A percentile compares a stretch with the other conserved stretches of the same genome.
Conservation (phyloP, 352 stramenopile species). For the Globisporangium takayamanum region DNA sequence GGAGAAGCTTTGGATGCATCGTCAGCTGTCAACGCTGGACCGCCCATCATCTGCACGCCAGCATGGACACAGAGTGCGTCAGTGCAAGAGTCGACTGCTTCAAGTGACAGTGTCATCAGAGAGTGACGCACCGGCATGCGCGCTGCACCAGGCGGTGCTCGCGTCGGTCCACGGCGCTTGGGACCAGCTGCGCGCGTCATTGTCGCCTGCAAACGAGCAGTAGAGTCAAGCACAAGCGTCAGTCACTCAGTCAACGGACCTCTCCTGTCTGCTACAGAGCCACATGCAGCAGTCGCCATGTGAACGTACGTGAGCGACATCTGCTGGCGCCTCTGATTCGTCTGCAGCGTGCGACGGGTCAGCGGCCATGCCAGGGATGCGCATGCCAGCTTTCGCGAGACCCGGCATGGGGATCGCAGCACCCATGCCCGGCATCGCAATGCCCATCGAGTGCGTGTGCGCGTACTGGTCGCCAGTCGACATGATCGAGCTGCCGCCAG, state of each 20-base stretch:
- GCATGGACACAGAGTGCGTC: background rate
- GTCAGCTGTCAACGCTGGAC: constrained; percentile 4
- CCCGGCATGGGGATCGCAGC: constrained; percentile 80
- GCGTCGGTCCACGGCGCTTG: constrained; percentile 64
- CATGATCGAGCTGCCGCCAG: constrained; percentile 60
- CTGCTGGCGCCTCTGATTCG: constrained; percentile 22
- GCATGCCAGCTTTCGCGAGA: constrained; percentile 55
- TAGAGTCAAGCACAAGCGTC: background rate
- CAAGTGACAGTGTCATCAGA: background rate
- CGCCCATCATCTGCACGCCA: constrained; percentile 27
- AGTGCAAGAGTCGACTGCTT: background rate
- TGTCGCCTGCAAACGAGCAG: constrained; percentile 32
- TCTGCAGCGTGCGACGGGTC: constrained; percentile 18
- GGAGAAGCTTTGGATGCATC: constrained; percentile 1
- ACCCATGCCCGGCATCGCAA: constrained; percentile 77
- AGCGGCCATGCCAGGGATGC: constrained; percentile 58
- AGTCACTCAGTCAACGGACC: background rate
- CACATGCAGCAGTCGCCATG: background rate
- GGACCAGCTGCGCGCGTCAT: constrained; percentile 72
- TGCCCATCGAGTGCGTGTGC: constrained; percentile 56
- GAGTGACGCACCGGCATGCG: constrained; percentile 41
- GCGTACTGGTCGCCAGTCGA: constrained; percentile 79
- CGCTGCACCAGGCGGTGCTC: constrained; percentile 55
- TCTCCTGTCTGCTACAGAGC: background rate
- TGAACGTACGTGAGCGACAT: constrained; percentile 58